Conservation (phyloP, 2,329 filamentous ascomycete species). For the Phialocephala sp. region DNA sequence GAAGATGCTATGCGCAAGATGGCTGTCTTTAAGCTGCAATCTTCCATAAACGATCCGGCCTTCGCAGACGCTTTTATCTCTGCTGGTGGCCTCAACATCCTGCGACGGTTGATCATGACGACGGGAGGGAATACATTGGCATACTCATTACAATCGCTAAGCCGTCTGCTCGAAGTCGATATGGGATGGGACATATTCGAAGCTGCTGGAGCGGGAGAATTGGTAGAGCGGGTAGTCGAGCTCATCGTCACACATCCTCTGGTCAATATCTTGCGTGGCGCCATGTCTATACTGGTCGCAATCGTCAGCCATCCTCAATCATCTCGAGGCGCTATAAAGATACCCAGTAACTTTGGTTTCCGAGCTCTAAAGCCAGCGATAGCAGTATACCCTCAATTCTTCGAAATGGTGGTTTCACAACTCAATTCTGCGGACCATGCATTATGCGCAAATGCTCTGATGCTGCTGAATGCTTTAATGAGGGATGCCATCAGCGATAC, state of each 20-base stretch:
- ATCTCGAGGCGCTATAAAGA: conserved; percentile 48
- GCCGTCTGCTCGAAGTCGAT: conserved; percentile 88
- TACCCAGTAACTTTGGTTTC: conserved; percentile 78
- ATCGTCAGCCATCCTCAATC: conserved; percentile 86
- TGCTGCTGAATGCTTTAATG: conserved; percentile 94
- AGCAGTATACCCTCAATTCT: conserved; percentile 88
- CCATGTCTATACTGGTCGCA: conserved; percentile 94
- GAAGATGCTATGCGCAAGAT: conserved; percentile 96
- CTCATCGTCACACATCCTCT: conserved; percentile 93
- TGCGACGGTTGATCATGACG: conserved; percentile 83
- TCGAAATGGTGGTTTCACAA: conserved; percentile 90
- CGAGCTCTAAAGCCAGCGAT: conserved; percentile 90
- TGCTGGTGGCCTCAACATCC: conserved; percentile 80
- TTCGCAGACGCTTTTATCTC: conserved; percentile 97
- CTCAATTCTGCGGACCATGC: conserved; percentile 94
- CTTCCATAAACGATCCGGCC: conserved; percentile 90
- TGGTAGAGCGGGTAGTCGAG: conserved; percentile 81
- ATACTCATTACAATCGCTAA: conserved; percentile 90
- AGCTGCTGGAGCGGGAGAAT: conserved; percentile 63
- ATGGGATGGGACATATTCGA: conserved; percentile 96
- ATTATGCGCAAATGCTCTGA: conserved; percentile 91
- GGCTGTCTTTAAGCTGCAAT: conserved; percentile 98
- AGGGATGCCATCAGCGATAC: conserved; percentile 83
- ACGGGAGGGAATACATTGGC: conserved; percentile 93
- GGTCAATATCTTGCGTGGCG: conserved; percentile 95